Conservation (phyloP, 2,329 filamentous ascomycete genomes). For the Coniochaeta sp. region DNA sequence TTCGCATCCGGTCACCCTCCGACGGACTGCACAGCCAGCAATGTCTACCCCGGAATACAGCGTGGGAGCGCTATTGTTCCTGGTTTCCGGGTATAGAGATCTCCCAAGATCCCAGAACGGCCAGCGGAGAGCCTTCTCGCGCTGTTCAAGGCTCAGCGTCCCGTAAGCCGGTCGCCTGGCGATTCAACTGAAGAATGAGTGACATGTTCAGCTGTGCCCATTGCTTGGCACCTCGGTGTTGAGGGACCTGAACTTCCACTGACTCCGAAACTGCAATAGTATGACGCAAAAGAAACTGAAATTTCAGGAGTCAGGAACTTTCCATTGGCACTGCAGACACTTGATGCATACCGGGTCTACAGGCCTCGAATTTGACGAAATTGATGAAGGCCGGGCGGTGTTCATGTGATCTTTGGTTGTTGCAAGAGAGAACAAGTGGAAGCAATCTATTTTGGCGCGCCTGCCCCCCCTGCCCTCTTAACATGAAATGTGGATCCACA, state of each 20-base stretch:
- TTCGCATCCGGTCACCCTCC: not conserved
- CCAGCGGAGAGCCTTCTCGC: not conserved
- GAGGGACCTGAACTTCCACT: too few relatives aligned
- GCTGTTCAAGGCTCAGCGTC: not conserved
- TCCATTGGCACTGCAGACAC: not conserved
- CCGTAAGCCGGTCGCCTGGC: not conserved
- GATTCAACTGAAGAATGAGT: too few relatives aligned
- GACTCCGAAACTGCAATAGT: not conserved
- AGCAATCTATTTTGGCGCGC: not conserved
- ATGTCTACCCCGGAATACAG: not conserved
- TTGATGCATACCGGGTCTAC: not conserved
- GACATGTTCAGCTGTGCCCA: not conserved
- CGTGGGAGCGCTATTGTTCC: not conserved
- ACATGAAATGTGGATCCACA: too few relatives aligned
- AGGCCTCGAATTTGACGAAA: not conserved
- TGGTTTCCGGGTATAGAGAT: not conserved
- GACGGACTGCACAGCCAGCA: not conserved
- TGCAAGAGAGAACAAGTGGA: not conserved
- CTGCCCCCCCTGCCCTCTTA: too few relatives aligned
- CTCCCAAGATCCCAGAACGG: constrained; percentile 3
- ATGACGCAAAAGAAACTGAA: not conserved
- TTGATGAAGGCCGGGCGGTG: not conserved
- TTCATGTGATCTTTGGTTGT: not conserved
- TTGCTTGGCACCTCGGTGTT: not conserved
- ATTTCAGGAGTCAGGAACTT: not conserved